A percentile compares a stretch with the other conserved stretches of the same genome.
phyloP scores from a whole-genome alignment of 305 asterid species.

The Rubia peregrina region DNA sequence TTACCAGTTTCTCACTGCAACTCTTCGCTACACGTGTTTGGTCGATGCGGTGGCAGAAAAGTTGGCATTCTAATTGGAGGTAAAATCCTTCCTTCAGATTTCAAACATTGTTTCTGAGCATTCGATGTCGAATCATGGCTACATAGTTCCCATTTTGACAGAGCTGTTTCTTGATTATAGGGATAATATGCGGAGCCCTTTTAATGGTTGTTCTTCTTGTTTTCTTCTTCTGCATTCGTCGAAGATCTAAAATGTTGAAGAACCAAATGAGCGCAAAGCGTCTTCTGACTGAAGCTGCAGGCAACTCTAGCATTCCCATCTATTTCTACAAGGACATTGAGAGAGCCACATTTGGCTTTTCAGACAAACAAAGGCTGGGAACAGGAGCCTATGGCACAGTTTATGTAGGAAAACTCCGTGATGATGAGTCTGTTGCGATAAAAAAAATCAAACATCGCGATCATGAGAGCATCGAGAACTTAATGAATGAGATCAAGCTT shows the following conservation, averaged over 20 bases:
- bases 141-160: neutral
- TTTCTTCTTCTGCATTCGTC: conserved; percentile 43
- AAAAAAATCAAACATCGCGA: conserved; percentile 67
- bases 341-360: conserved; percentile 66
- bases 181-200: conserved; percentile 65
- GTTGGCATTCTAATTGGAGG: conserved; percentile 65
- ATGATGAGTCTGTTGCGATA: conserved; percentile 72
- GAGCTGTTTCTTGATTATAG: conserved; percentile 23
- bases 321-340: conserved; percentile 76
- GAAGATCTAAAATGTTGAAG: conserved; percentile 34
- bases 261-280: conserved; percentile 55
- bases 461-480: conserved; percentile 68
- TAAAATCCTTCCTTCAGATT: conserved; percentile 14
- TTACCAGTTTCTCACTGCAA: conserved; percentile 42
- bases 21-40: conserved; percentile 32
- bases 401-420: conserved; percentile 77
- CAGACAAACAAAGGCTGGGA: conserved; percentile 75
- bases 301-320: conserved; percentile 54
- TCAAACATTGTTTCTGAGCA: neutral
- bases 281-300: conserved; percentile 66
- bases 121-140: neutral
- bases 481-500: conserved; percentile 93
- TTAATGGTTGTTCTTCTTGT: conserved; percentile 32
- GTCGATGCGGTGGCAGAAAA: conserved; percentile 47
- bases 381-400: conserved; percentile 97